Evolutionary conservation across 2,329 filamentous ascomycete genomes (phyloP).

Genomic region (Penicillium nordicum): DNA sequence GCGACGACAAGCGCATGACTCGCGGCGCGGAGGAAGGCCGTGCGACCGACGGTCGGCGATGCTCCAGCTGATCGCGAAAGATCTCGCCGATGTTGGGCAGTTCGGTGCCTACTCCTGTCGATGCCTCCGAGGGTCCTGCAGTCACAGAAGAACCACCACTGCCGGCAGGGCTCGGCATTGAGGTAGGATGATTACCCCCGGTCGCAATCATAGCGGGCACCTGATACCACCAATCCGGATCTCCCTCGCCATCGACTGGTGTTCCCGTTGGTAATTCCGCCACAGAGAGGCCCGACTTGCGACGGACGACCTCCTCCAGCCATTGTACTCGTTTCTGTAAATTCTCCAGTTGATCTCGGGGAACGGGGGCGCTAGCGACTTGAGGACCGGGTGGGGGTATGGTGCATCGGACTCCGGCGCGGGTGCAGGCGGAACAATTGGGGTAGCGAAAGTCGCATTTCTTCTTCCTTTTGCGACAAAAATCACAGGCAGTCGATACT

Average conservation of each 20-base stretch:
- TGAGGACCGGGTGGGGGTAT: conserved; percentile 39
- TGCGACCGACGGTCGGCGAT: conserved; percentile 35
- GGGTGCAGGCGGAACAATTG: conserved; percentile 40
- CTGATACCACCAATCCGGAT: conserved; percentile 40
- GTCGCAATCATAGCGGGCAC: conserved; percentile 37
- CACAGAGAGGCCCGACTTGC: conserved; percentile 35
- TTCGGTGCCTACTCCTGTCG: conserved; percentile 28
- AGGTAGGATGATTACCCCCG: conserved; percentile 20
- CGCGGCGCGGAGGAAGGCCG: conserved; percentile 33
- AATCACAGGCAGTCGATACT: conserved; percentile 41
- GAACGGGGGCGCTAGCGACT: conserved; percentile 37
- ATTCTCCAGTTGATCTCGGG: conserved; percentile 40
- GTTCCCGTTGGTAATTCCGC: conserved; percentile 33
- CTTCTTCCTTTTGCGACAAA: conserved; percentile 42
- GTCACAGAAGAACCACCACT: conserved; percentile 20
- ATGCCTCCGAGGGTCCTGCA: conserved; percentile 20
- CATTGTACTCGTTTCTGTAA: conserved; percentile 40
- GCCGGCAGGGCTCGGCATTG: conserved; percentile 20
- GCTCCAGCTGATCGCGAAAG: conserved; percentile 39
- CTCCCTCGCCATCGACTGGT: conserved; percentile 32
- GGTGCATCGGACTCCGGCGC: conserved; percentile 41
- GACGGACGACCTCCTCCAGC: conserved; percentile 37
- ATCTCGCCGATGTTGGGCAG: conserved; percentile 41
- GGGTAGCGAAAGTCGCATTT: conserved; percentile 43
- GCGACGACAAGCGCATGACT: conserved; percentile 33